Conservation (phyloP, 257 asterid species). For the Nemophila menziesii region DNA sequence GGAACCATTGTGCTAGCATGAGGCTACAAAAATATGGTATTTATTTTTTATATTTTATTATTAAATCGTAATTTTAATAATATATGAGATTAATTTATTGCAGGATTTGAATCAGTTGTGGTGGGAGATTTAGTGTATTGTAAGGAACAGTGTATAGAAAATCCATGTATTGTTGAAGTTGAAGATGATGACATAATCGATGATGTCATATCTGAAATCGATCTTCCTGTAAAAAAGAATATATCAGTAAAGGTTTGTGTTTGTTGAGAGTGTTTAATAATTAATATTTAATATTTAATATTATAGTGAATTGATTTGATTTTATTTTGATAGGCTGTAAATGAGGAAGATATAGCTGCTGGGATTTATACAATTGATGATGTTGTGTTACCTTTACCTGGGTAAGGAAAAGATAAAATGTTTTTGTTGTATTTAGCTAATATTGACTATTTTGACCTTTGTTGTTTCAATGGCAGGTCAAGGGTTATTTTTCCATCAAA, state of each 20-base stretch:
- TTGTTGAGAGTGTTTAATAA: neutral
- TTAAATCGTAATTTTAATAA: no score
- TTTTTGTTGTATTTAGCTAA: constrained; percentile 1
- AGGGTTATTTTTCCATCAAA: constrained; percentile 71
- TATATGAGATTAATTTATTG: constrained; percentile 11
- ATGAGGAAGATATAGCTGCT: constrained; percentile 61
- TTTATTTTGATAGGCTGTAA: constrained; percentile 39
- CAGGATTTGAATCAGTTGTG: constrained; percentile 57
- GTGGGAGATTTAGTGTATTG: constrained; percentile 86
- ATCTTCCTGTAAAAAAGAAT: constrained; percentile 37
- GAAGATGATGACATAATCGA: constrained; percentile 30
- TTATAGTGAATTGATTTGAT: constrained; percentile 3
- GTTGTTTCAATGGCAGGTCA: constrained; percentile 45
- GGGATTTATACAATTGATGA: constrained; percentile 58
- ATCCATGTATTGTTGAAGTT: constrained; percentile 26
- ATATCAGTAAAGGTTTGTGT: constrained; percentile 66
- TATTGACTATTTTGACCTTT: neutral
- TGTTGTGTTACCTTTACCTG: constrained; percentile 90
- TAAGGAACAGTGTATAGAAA: constrained; percentile 37
- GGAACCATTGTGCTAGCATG: constrained; percentile 92
- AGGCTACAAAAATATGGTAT: constrained; percentile 78
- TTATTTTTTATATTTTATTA: constrained; percentile 10
- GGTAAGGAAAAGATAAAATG: constrained; percentile 34
- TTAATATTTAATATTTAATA: neutral
- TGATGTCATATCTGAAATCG: constrained; percentile 46